Base-by-base conservation (phyloP, 148 eudicot genomes). In the Heliosperma pusillum region DNA sequence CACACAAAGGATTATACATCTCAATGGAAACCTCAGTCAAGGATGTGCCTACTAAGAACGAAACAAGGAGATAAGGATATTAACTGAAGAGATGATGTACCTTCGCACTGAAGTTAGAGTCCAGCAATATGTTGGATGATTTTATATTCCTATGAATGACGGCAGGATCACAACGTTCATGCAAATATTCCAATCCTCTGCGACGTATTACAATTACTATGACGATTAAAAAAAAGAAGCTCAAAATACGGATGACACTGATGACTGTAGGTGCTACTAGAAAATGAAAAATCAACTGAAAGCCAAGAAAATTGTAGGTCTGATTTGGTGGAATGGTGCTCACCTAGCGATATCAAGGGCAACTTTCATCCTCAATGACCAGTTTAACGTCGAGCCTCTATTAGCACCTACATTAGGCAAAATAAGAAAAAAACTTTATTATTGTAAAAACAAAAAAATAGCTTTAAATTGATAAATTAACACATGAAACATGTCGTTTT, bases 291-390 rank as follows among this genome's bases (percentile, higher is more conserved):
- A n/a, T 4, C 10, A 67, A 66, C 30, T 13, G 6, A 30, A 15
- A 68, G 29, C 13, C 7, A 15, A 27, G 42, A 45, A 25, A 72
- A 73, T 8, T 21, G 67, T 13, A 15, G 57, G 5, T 15, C 25
- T 25, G 20, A 11, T 40, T 9, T 56, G 64, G 57, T 36, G 36
- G 1, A 62, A 50, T 52, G 22, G 73, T 70, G 60, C 30, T 53
- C 79, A 92, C 97, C 97, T 89, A 24, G 97, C 97, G 62, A 90
- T 72, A 81, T 92, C 95, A 11, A 90, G 81, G 76, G 97, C 95
- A 42, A 92, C 84, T 83, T 87, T 92, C 95, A 92, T 88, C 47
- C 97, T 77, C 26, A 86, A 29, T 66, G 88, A 83, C 97, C 97
- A 92, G 56, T 86, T 86, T 81, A 92, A 81, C 58, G 80, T 73